phyloP scores from a whole-genome alignment of 345 rosid genomes.

The Pistacia vera region DNA sequence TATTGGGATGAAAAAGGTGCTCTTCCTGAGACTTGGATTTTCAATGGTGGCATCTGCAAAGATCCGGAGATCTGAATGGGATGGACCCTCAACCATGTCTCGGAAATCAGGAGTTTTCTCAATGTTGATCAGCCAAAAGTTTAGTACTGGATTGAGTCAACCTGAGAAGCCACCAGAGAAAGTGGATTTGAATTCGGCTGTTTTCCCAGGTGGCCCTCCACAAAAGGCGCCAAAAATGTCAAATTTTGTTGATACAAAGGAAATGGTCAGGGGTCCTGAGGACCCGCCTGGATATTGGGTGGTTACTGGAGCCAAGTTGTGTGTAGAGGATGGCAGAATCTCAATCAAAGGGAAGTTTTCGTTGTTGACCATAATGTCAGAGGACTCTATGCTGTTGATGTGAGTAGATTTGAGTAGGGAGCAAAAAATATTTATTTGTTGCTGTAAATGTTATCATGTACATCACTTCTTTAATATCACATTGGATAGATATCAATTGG shows the following conservation, averaged over 20 bases:
- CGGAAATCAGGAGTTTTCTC: slow-evolving; percentile 86
- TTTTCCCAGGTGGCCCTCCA: slow-evolving; percentile 83
- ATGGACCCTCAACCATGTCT: slow-evolving; percentile 58
- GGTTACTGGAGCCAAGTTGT: slow-evolving; percentile 89
- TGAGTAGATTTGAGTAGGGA: slow-evolving; percentile 20
- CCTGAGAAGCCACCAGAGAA: slow-evolving; percentile 53
- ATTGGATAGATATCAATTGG: not conserved
- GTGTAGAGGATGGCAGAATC: slow-evolving; percentile 73
- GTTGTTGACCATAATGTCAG: slow-evolving; percentile 72
- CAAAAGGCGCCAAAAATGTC: slow-evolving; percentile 61
- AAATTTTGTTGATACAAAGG: slow-evolving; percentile 85
- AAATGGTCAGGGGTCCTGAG: slow-evolving; percentile 89
- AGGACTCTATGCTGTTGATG: slow-evolving; percentile 66
- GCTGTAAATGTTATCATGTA: slow-evolving; percentile 27
- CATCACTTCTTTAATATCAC: slow-evolving; percentile 15
- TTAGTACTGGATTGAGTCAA: slow-evolving; percentile 52
- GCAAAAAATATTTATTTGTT: slow-evolving; percentile 6
- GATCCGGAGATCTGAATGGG: slow-evolving; percentile 86
- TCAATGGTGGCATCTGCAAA: slow-evolving; percentile 65
- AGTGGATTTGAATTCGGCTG: slow-evolving; percentile 83
- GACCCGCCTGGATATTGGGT: slow-evolving; percentile 95
- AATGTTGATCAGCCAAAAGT: slow-evolving; percentile 62
- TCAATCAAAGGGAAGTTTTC: slow-evolving; percentile 83
- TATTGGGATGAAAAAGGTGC: slow-evolving; percentile 80
- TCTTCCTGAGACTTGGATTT: slow-evolving; percentile 89